phyloP scores from a whole-genome alignment of 805 yeast genomes.

The Candida pseudoglaebosa region DNA sequence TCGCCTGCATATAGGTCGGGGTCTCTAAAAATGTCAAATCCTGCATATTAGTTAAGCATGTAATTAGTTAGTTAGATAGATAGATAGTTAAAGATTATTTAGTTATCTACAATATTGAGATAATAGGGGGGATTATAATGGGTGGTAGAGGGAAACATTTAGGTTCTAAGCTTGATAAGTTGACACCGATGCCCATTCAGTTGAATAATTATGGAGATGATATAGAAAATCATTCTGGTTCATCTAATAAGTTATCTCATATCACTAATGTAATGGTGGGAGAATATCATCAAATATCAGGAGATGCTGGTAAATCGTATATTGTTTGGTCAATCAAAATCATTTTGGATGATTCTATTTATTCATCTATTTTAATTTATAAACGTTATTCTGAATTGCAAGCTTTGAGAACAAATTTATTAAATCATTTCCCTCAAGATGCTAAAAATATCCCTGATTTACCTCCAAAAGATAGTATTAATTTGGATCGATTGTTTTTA shows the following conservation, averaged over 20 bases:
- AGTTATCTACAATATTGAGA: too few species aligned
- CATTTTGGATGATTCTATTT: conserved; percentile 31
- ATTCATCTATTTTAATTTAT: conserved; percentile 43
- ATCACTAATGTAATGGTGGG: conserved; percentile 42
- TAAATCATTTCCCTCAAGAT: conserved; percentile 39
- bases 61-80: too few species aligned
- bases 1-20: too few species aligned
- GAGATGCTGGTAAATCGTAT: conserved; percentile 35
- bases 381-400: conserved; percentile 67
- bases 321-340: conserved; percentile 38
- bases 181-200: conserved; percentile 38
- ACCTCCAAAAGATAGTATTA: conserved; percentile 49
- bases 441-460: conserved; percentile 40
- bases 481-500: conserved; percentile 34
- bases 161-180: conserved; percentile 21
- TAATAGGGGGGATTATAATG: not conserved
- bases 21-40: too few species aligned
- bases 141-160: conserved; percentile 15
- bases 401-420: conserved; percentile 38
- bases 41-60: too few species aligned
- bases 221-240: not conserved
- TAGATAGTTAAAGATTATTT: too few species aligned
- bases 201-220: conserved; percentile 20
- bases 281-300: conserved; percentile 34
- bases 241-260: conserved; percentile 20